phyloP scores from a whole-genome alignment of 805 yeast species.

The Diddensiella transvaalensis region DNA sequence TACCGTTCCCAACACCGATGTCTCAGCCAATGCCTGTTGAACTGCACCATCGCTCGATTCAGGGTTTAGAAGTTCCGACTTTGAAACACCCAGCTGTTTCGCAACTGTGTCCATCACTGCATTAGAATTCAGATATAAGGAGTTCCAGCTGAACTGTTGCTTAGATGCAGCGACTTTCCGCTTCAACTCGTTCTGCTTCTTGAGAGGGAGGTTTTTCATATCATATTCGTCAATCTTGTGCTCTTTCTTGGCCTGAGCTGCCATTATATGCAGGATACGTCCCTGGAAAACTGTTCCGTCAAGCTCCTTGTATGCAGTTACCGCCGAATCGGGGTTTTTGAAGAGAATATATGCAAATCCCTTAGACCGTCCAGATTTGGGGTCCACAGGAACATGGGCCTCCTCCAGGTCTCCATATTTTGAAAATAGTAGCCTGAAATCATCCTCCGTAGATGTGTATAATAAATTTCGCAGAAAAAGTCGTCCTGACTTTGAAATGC shows the following conservation, averaged over 20 bases:
- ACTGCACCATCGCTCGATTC: constrained; percentile 86
- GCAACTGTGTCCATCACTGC: constrained; percentile 93
- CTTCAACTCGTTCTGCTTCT: constrained; percentile 83
- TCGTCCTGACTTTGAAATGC: constrained; percentile 67
- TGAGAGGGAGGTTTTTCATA: constrained; percentile 82
- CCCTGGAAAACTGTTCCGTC: constrained; percentile 95
- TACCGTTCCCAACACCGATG: constrained; percentile 89
- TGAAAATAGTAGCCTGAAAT: constrained; percentile 61
- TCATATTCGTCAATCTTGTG: constrained; percentile 89
- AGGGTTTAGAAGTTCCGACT: constrained; percentile 83
- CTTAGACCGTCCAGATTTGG: constrained; percentile 84
- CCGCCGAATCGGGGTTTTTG: constrained; percentile 65
- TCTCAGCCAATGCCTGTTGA: constrained; percentile 95
- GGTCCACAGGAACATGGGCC: constrained; percentile 88
- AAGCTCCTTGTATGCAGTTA: constrained; percentile 62
- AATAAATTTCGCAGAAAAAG: constrained; percentile 82
- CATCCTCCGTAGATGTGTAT: constrained; percentile 75
- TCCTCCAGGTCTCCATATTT: constrained; percentile 74
- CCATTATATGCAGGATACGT: constrained; percentile 80
- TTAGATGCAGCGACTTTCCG: constrained; percentile 81
- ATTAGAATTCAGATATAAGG: constrained; percentile 83
- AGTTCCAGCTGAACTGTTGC: constrained; percentile 91
- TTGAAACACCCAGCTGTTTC: constrained; percentile 71
- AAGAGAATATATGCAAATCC: constrained; percentile 89
- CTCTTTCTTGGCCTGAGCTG: constrained; percentile 77